Percentiles rank a stretch among this genome's conserved stretches.
phyloP scores from a whole-genome alignment of 2,329 filamentous ascomycete genomes.

The Salinomyces thailandicus region DNA sequence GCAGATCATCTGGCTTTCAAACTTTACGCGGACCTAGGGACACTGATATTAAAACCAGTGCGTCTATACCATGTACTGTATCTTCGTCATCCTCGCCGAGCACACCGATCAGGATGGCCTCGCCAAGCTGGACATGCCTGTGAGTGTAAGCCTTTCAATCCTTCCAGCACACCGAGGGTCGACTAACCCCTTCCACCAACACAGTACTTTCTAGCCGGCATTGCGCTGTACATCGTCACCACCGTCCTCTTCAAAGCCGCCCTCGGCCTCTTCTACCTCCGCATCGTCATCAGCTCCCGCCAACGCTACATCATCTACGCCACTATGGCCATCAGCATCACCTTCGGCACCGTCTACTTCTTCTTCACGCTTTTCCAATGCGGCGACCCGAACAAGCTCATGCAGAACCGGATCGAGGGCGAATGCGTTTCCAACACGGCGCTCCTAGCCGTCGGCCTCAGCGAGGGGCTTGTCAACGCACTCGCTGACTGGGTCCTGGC shows the following conservation, averaged over 20 bases:
- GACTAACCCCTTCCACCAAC: neutral
- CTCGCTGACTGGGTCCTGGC: conserved; percentile 28
- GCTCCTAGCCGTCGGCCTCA: conserved; percentile 14
- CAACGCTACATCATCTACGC: conserved; percentile 24
- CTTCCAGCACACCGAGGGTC: neutral
- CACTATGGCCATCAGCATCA: conserved; percentile 20
- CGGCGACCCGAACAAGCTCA: conserved; percentile 17
- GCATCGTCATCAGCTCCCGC: conserved; percentile 31
- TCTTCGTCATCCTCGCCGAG: conserved; percentile 5
- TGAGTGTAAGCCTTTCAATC: too few species aligned
- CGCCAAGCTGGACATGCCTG: too few species aligned
- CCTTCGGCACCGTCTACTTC: conserved; percentile 27
- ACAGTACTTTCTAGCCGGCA: conserved; percentile 22
- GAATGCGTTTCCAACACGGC: conserved; percentile 12
- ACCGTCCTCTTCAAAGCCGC: conserved; percentile 36
- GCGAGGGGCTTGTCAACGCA: conserved; percentile 26
- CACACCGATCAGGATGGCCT: too few species aligned
- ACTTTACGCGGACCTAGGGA: neutral
- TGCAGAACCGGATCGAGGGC: conserved; percentile 10
- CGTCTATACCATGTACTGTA: conserved; percentile 4
- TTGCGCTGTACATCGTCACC: conserved; percentile 31
- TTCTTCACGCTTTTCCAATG: conserved; percentile 25
- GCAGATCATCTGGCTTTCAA: too few species aligned
- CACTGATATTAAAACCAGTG: neutral
- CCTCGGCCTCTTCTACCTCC: conserved; percentile 35